Evolutionary conservation across 305 asterid genomes (phyloP).

Genomic region (Plantago coronopus): DNA sequence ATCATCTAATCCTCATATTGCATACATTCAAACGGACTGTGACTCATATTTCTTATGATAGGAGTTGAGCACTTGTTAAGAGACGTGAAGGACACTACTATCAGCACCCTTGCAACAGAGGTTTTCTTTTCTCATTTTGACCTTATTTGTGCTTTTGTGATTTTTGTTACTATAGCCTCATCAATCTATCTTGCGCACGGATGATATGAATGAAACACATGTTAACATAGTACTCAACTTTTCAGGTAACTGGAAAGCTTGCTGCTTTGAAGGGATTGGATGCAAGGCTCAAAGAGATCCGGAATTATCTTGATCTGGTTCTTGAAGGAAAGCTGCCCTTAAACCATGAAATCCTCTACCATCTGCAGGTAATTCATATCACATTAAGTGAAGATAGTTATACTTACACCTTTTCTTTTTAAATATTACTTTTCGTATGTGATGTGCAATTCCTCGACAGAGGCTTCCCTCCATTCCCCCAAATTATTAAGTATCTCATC

Average conservation of each 20-base stretch:
- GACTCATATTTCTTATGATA: constrained; percentile 28
- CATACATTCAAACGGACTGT: constrained; percentile 11
- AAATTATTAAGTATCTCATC: neutral
- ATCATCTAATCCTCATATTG: neutral
- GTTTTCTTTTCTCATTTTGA: constrained; percentile 31
- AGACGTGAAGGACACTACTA: constrained; percentile 91
- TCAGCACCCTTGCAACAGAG: constrained; percentile 97
- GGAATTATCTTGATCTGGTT: constrained; percentile 80
- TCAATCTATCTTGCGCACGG: neutral
- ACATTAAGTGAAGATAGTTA: too few relatives aligned
- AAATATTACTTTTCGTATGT: neutral
- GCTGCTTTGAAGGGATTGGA: constrained; percentile 93
- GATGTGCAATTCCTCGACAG: too few relatives aligned
- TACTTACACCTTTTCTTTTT: too few relatives aligned
- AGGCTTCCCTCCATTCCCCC: too few relatives aligned
- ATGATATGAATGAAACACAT: neutral
- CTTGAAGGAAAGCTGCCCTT: constrained; percentile 85
- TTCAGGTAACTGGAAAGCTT: constrained; percentile 89
- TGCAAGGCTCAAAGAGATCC: constrained; percentile 81
- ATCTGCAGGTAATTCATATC: constrained; percentile 65
- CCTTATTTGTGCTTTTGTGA: neutral
- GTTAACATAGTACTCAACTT: neutral
- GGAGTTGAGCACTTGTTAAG: constrained; percentile 94
- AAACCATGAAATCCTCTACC: constrained; percentile 92
- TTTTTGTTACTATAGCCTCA: neutral